Conservation (phyloP, 2,329 filamentous ascomycete species). For the Fusarium praegraminearum region DNA sequence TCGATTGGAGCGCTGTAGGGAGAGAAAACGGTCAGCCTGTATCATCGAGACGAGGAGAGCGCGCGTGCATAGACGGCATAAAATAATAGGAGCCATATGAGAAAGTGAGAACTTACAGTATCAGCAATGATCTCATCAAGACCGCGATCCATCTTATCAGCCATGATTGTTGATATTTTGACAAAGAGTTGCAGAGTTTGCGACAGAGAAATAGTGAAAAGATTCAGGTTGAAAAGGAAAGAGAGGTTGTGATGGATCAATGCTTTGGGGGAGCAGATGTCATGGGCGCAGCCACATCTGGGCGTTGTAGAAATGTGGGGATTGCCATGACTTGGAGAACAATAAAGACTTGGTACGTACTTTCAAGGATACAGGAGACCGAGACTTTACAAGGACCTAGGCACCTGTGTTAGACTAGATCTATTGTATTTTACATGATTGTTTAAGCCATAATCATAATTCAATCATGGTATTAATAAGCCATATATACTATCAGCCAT, state of each 20-base stretch:
- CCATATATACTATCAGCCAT: too few species aligned
- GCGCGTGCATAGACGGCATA: slow-evolving; percentile 21
- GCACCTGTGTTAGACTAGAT: background rate
- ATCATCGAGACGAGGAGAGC: slow-evolving; percentile 23
- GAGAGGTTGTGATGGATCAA: slow-evolving; percentile 9
- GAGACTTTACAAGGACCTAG: background rate
- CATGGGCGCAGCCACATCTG: slow-evolving; percentile 32
- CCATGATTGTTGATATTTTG: slow-evolving; percentile 48
- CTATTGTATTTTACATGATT: background rate
- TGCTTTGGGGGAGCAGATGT: slow-evolving; percentile 13
- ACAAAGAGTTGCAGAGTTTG: slow-evolving; percentile 4
- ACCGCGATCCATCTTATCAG: slow-evolving; percentile 64
- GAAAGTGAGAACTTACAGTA: slow-evolving; percentile 52
- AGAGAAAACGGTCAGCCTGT: slow-evolving; percentile 32
- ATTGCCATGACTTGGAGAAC: slow-evolving; percentile 1
- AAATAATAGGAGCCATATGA: slow-evolving; percentile 7
- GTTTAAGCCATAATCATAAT: too few species aligned
- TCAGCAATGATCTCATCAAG: slow-evolving; percentile 69
- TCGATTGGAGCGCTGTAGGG: slow-evolving; percentile 48
- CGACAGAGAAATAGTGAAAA: background rate
- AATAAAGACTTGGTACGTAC: background rate
- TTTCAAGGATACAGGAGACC: slow-evolving; percentile 3
- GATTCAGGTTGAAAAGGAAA: slow-evolving; percentile 5
- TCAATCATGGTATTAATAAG: too few species aligned
- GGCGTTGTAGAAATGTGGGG: slow-evolving; percentile 19